These are phyloP conservation scores for Coemansia sp. DNA, from an alignment of 192 early-diverging fungal genomes.

Conservation along the genomic window DNA sequence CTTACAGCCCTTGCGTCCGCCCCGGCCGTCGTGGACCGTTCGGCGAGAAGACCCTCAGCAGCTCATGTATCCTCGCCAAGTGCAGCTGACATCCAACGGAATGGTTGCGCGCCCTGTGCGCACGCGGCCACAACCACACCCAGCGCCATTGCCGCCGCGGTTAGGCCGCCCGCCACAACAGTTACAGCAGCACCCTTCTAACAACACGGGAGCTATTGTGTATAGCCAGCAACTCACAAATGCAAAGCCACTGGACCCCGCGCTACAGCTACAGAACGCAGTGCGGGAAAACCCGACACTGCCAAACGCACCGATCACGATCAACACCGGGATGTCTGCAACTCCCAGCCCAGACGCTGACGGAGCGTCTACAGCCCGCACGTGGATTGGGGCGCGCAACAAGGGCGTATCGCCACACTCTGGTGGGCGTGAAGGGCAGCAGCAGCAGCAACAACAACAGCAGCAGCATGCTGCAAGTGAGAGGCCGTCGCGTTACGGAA, in stretches of 20 bases:
- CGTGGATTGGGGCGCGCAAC: not conserved
- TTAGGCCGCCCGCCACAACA: not conserved
- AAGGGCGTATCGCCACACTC: slow-evolving; percentile 20
- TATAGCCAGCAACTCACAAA: slow-evolving; percentile 6
- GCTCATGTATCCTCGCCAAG: slow-evolving; percentile 22
- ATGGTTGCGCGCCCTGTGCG: slow-evolving; percentile 28
- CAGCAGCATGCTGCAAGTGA: not conserved
- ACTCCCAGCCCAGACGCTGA: not conserved
- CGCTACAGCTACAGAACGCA: slow-evolving; percentile 11
- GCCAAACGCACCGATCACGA: slow-evolving; percentile 23
- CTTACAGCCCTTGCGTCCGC: slow-evolving; percentile 41
- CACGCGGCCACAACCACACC: not conserved
- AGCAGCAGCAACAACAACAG: not conserved
- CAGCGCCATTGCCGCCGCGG: not conserved
- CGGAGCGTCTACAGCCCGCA: not conserved
- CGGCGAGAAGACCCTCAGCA: slow-evolving; percentile 47
- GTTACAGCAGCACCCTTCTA: not conserved
- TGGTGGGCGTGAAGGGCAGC: slow-evolving; percentile 11
- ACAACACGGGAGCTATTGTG: not conserved
- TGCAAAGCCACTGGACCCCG: slow-evolving; percentile 17
- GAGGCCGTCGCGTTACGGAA: slow-evolving; percentile 23
- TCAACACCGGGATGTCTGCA: slow-evolving; percentile 19
- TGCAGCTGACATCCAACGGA: slow-evolving; percentile 37
- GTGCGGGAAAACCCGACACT: not conserved
- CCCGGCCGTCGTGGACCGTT: slow-evolving; percentile 47